Evolutionary conservation across 441 rosid genomes (phyloP), one percentile per base, ranked within the genome.

Genomic region (Brassica hybrid): DNA sequence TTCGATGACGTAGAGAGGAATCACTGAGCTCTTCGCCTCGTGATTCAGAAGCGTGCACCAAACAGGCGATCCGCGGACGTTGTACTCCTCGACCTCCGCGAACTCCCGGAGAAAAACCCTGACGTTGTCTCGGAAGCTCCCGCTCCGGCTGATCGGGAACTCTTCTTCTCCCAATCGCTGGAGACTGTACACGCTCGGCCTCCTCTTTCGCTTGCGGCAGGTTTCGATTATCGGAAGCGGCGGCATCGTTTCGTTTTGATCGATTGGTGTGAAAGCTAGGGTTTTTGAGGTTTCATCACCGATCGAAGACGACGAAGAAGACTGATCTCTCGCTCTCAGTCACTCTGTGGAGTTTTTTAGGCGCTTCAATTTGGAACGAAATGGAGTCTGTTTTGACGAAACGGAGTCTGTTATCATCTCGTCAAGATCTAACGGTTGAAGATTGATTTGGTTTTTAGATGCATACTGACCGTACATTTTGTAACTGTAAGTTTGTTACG

Each of bases 21-120:
- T 66, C 56, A 86, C 88, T 4, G 72, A 54, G 83, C 67, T 84
- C 57, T 83, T 86, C 19, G 69, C 73, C 60, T 85, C 84, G 41
- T 87, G 84, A 7, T 78, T 59, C 5, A 93, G 90, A 7, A 88
- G 85, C n/a, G 94, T 87, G 27, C 90, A 90, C 96, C 93, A 88
- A 8, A 89, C 82, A 4, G 85, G 83, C 92, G 87, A 87, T 10
- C 88, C 93, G 2, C 80, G 80, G 32, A 87, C 72, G 3, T 7
- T 77, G 71, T 89, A 89, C 5, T 90, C 96, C 45, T 89, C 89
- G 2, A 72, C 82, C 62, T 84, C 87, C 0, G 85, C 84, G 48
- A 84, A 82, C 48, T 91, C 85, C 6, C 76, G 71, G 8, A 95
- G 86, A 80, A 93, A 89, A 57, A 62, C 16, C 19, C 89, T 78